Evolutionary conservation across 768 basidiomycete genomes (phyloP), one percentile per base, ranked within the genome.

Genomic region (Mrakia frigida): DNA sequence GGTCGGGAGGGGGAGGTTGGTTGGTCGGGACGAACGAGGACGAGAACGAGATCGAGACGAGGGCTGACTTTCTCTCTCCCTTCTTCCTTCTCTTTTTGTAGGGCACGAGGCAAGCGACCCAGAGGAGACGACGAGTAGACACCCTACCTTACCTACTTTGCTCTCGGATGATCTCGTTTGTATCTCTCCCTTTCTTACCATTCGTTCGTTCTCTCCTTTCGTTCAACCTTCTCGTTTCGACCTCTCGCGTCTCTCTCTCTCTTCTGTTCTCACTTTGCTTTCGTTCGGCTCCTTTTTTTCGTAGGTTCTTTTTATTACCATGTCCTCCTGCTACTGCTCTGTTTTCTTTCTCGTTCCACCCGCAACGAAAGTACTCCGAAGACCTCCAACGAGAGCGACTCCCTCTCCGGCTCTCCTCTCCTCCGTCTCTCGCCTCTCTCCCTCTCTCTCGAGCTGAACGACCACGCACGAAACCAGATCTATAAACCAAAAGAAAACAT

Each of bases 71-170:
- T 18, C 46, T 50, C 61, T 33, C 11, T 73, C 65, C 25, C 33
- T 16, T 50, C 33, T 14, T 74, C 60, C 31, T 9, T 18, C 39
- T 7, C 50, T 33, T 16, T 50, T 37, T 6, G 23, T 9, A 73
- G 72, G 60, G 72, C 72, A 2, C 61, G 61, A 61, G 74, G 65
- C 37, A 74, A 74, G 74, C 63, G 74, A 50, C 39, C 74, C 43
- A 67, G 65, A 37, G 74, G 63, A 23, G 74, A 52, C 43, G 74
- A 74, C 50, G 74, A 74, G 33, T 74, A 68, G 37, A 37, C 21
- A n/a, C 33, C 46, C 46, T 50, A 25, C 39, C 33, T 33, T 10
- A 61, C 33, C 43, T 43, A 25, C 37, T 0, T 25, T 18, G 25
- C 16, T 50, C 43, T 74, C 35, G 16, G 46, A 50, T 21, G 46